Evolutionary conservation across 2,329 filamentous ascomycete species (phyloP).

Genomic region (Fusarium austroafricanum): DNA sequence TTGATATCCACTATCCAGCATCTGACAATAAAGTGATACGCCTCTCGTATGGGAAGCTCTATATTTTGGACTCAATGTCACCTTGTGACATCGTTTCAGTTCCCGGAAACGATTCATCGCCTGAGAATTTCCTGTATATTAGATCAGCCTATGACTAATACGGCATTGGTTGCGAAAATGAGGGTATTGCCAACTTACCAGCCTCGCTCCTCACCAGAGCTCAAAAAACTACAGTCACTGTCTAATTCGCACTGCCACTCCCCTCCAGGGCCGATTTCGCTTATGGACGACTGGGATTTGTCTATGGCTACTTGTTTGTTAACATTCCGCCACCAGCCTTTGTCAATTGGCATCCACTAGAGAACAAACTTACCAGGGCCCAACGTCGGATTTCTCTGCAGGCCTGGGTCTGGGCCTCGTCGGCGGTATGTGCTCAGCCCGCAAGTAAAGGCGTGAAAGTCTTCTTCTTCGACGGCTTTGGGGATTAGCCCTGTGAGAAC

Average conservation of each 20-base stretch:
- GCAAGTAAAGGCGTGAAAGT: slow-evolving; percentile 88
- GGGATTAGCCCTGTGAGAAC: slow-evolving; percentile 84
- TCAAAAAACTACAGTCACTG: slow-evolving; percentile 87
- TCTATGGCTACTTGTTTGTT: slow-evolving; percentile 30
- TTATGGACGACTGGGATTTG: slow-evolving; percentile 19
- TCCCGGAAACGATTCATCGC: slow-evolving; percentile 66
- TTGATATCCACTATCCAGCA: background rate
- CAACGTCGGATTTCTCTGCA: slow-evolving; percentile 10
- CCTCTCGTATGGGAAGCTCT: slow-evolving; percentile 13
- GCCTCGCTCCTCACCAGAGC: slow-evolving; percentile 83
- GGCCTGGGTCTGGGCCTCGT: slow-evolving; percentile 19
- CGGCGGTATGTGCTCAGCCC: slow-evolving; percentile 75
- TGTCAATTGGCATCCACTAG: slow-evolving; percentile 14
- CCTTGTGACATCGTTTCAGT: slow-evolving; percentile 52
- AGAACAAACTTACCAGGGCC: slow-evolving; percentile 32
- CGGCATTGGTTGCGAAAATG: slow-evolving; percentile 22
- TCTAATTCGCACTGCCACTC: slow-evolving; percentile 85
- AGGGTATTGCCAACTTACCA: slow-evolving; percentile 69
- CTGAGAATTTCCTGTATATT: slow-evolving; percentile 59
- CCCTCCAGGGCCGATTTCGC: slow-evolving; percentile 58
- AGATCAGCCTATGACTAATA: slow-evolving; percentile 33
- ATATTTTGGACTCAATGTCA: slow-evolving; percentile 49
- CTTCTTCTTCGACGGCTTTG: slow-evolving; percentile 75
- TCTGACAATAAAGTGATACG: too few species aligned
- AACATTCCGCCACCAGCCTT: slow-evolving; percentile 7